A percentile compares a stretch with the other conserved stretches of the same genome.
phyloP scores from a whole-genome alignment of 345 rosid species.

The Cardamine occulta region DNA sequence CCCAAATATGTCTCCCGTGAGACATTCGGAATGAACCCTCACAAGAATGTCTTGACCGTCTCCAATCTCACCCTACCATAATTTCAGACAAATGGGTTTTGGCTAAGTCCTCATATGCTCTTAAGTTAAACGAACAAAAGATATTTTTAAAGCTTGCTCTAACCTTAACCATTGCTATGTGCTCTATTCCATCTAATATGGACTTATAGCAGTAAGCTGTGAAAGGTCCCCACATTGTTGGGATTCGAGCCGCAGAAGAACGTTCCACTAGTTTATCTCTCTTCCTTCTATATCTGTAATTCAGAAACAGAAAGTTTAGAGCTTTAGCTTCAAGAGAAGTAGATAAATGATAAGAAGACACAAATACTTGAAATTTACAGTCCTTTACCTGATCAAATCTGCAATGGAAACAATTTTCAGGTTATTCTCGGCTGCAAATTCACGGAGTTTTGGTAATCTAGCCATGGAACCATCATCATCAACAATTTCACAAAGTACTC shows the following conservation, averaged over 20 bases:
- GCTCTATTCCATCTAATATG: slow-evolving; percentile 87
- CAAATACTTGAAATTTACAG: neutral
- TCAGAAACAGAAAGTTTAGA: slow-evolving; percentile 4
- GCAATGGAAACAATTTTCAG: slow-evolving; percentile 74
- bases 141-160: slow-evolving; percentile 38
- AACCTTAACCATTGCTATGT: slow-evolving; percentile 99
- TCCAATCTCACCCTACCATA: slow-evolving; percentile 69
- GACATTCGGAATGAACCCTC: slow-evolving; percentile 81
- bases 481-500: slow-evolving; percentile 78
- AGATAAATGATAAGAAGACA: neutral
- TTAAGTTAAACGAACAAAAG: neutral
- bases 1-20: slow-evolving; percentile 84
- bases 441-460: slow-evolving; percentile 73
- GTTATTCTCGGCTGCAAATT: slow-evolving; percentile 65
- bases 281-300: slow-evolving; percentile 80
- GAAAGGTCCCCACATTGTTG: slow-evolving; percentile 96
- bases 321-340: slow-evolving; percentile 9
- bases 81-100: slow-evolving; percentile 4
- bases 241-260: slow-evolving; percentile 78
- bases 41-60: slow-evolving; percentile 82
- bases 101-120: neutral
- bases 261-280: slow-evolving; percentile 76
- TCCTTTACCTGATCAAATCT: slow-evolving; percentile 71
- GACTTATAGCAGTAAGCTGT: slow-evolving; percentile 79
- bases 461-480: slow-evolving; percentile 97